Conservation (phyloP, 345 rosid genomes). For the Aegle marmelos region DNA sequence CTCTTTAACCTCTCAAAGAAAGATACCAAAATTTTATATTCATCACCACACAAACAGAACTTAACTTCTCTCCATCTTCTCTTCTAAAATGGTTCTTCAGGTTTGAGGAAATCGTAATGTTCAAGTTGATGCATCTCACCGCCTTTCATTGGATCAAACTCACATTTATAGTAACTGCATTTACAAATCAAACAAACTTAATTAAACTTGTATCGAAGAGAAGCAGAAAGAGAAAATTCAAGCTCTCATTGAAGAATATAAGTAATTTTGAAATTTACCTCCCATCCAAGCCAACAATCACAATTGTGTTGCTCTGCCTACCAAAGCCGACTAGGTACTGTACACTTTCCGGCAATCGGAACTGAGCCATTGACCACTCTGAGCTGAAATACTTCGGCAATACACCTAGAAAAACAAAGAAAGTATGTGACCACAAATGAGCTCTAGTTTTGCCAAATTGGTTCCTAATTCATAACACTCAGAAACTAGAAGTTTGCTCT, state of each 20-base stretch:
- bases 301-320: conserved; percentile 44
- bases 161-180: conserved; percentile 48
- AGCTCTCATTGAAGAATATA: neutral
- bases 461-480: neutral
- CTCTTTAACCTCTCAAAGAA: too few species aligned
- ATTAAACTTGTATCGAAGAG: neutral
- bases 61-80: too few species aligned
- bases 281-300: conserved; percentile 55
- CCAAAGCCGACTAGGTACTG: conserved; percentile 53
- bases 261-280: conserved; percentile 31
- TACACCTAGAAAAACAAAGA: conserved; percentile 36
- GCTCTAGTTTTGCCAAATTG: neutral
- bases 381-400: conserved; percentile 61
- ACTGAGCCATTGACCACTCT: conserved; percentile 63
- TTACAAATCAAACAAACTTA: neutral
- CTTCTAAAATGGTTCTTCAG: conserved; percentile 19
- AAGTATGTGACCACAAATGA: neutral
- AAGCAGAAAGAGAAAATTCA: neutral
- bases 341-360: conserved; percentile 44
- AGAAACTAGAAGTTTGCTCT: neutral
- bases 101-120: conserved; percentile 37
- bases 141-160: conserved; percentile 38
- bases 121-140: conserved; percentile 54
- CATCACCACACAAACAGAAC: neutral
- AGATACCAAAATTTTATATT: neutral